Base-by-base conservation (phyloP, 2,329 filamentous ascomycete species). In the Paracorniculantispora psalliotae region DNA sequence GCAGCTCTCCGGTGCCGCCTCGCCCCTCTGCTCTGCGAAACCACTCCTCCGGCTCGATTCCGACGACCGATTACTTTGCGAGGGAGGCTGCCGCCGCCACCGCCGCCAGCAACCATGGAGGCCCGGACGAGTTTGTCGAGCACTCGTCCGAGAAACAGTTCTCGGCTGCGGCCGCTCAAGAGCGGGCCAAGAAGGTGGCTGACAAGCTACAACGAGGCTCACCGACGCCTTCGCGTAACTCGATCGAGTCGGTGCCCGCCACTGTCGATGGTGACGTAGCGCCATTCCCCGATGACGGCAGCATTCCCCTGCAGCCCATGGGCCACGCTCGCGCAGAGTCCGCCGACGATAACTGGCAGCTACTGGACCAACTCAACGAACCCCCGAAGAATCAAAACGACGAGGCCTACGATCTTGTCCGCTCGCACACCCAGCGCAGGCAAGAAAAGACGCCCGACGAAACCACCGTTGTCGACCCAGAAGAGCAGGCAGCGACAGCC, bases 371-470 rank as follows among this genome's bases (percentile, higher is more conserved):
- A 35, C n/a, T 56, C 41, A 49, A 67, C 25, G 53, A 48, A 23
- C 44, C 39, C 41, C 64, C 68, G 8, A 67, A 68, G 15, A 63
- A 67, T 17, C 60, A 65, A 50, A 72, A 69, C 28, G 68, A 70
- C 0, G 75, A 77, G 56, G 77, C 75, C 0, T 76, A 72, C 59
- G 70, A 76, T 33, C 71, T 79, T 15, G 76, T 79, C 21, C 71
- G 72, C 59, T 68, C 75, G n/a, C 76, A 79, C 62, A 75, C 75
- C 33, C 53, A 41, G 50, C 57, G 50, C n/a, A 59, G 43, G 41
- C 48, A 41, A 41, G 55, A 50, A 33, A 54, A 54, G 28, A 51
- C 39, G 23, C 49, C n/a, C 25, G 49, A 58, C 48, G 48, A 51
- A 8, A 15, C 3, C 66, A 66, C 35, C 64, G 67, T 10, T 65